phyloP scores from a whole-genome alignment of 768 basidiomycete genomes.

The Gymnopilus dilepis region DNA sequence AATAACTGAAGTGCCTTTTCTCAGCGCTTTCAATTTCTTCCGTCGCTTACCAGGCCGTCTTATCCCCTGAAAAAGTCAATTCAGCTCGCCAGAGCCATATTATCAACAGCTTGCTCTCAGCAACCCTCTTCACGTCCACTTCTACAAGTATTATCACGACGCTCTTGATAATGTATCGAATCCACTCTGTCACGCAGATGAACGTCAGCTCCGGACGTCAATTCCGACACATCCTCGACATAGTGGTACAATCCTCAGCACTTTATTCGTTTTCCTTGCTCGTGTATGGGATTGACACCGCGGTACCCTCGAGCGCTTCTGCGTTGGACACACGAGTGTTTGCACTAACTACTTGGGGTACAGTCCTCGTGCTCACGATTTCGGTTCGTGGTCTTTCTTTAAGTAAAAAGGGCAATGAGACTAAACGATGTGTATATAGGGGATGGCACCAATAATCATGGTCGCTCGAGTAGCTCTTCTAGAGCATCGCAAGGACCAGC shows the following conservation, averaged over 20 bases:
- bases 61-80: neutral
- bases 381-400: neutral
- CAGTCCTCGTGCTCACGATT: neutral
- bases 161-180: neutral
- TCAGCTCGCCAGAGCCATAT: neutral
- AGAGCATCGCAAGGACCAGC: neutral
- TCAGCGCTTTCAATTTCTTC: neutral
- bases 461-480: slow-evolving; percentile 8
- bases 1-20: neutral
- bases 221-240: slow-evolving; percentile 9
- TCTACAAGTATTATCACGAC: neutral
- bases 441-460: slow-evolving; percentile 9
- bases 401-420: no score
- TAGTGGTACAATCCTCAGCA: slow-evolving; percentile 1
- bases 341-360: neutral
- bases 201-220: neutral
- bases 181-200: neutral
- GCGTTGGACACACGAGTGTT: neutral
- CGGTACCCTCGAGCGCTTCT: neutral
- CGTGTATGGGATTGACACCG: neutral
- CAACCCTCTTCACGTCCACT: neutral
- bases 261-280: slow-evolving; percentile 5
- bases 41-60: neutral
- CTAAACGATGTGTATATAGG: neutral
- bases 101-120: neutral